These are phyloP conservation scores for Omphalotus olearius DNA, from an alignment of 1,284 basidiomycete species.

Conservation along the genomic window DNA sequence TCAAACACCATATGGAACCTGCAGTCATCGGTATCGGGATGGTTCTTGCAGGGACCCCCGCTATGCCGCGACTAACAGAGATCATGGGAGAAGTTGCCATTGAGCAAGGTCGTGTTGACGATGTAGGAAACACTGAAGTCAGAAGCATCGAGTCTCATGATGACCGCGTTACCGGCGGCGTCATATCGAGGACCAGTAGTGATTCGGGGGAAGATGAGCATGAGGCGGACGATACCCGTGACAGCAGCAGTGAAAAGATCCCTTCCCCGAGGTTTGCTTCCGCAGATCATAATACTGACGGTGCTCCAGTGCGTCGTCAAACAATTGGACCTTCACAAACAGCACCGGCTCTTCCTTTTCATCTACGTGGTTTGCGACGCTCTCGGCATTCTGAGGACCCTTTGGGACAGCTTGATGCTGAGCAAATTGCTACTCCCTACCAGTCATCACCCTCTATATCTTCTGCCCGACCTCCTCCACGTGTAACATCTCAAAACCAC, in stretches of 20 bases:
- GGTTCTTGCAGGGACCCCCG: conserved; percentile 74
- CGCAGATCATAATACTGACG: conserved; percentile 8
- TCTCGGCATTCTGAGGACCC: conserved; percentile 67
- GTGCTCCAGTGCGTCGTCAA: conserved; percentile 32
- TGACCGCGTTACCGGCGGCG: conserved; percentile 27
- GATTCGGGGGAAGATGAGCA: conserved; percentile 16
- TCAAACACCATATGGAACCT: conserved; percentile 71
- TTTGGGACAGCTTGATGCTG: conserved; percentile 60
- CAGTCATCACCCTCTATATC: conserved; percentile 67
- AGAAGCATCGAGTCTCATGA: conserved; percentile 47
- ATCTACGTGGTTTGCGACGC: conserved; percentile 44
- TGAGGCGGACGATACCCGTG: conserved; percentile 22
- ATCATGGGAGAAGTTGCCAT: conserved; percentile 82
- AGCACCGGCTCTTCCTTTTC: conserved; percentile 62
- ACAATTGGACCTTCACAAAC: conserved; percentile 63
- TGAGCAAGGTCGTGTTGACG: conserved; percentile 78
- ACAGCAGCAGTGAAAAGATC: conserved; percentile 13
- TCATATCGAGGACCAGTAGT: conserved; percentile 15
- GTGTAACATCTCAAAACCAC: conserved; percentile 38
- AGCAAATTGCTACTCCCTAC: conserved; percentile 43
- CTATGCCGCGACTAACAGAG: conserved; percentile 70
- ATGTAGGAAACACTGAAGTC: conserved; percentile 32
- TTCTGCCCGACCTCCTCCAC: conserved; percentile 36
- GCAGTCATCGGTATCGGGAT: conserved; percentile 86
- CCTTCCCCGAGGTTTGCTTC: conserved; percentile 1